These are phyloP conservation scores for Eutypa lata DNA, from an alignment of 2,329 filamentous ascomycete genomes.

Conservation along the genomic window DNA sequence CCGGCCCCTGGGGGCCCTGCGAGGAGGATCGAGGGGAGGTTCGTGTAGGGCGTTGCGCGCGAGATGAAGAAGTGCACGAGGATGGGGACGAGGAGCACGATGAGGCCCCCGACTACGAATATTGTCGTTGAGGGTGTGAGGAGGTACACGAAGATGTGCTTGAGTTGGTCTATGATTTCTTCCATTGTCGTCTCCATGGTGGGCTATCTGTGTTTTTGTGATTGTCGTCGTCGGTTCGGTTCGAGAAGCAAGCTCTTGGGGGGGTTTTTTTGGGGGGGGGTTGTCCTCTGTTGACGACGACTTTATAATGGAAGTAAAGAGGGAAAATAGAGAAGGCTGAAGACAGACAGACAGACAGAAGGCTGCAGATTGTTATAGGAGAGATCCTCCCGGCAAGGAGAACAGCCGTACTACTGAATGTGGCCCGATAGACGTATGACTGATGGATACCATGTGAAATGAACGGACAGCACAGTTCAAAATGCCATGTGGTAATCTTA, in stretches of 20 bases:
- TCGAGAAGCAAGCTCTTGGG: slow-evolving; percentile 1
- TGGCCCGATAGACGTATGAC: slow-evolving; percentile 1
- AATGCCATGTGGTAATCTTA: background rate
- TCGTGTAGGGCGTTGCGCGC: slow-evolving; percentile 61
- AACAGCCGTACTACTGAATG: background rate
- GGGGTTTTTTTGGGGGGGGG: too few species aligned
- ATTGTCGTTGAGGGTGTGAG: slow-evolving; percentile 59
- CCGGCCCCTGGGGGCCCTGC: slow-evolving; percentile 78
- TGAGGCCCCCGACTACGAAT: slow-evolving; percentile 65
- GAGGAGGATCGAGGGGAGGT: slow-evolving; percentile 74
- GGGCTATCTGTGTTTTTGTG: background rate
- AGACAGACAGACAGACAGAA: background rate
- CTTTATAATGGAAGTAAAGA: background rate
- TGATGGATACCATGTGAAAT: background rate
- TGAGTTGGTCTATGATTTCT: slow-evolving; percentile 34
- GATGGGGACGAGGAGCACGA: slow-evolving; percentile 72
- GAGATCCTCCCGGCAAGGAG: background rate
- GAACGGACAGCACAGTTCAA: background rate
- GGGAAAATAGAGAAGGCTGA: background rate
- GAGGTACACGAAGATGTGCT: slow-evolving; percentile 46
- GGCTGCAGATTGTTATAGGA: too few species aligned
- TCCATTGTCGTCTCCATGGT: background rate
- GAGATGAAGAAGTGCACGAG: slow-evolving; percentile 75
- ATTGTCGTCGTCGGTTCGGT: slow-evolving; percentile 1
- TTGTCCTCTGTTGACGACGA: too few species aligned